Evolutionary conservation across 2,329 filamentous ascomycete genomes (phyloP).

Genomic region (Aureobasidium pullulans): DNA sequence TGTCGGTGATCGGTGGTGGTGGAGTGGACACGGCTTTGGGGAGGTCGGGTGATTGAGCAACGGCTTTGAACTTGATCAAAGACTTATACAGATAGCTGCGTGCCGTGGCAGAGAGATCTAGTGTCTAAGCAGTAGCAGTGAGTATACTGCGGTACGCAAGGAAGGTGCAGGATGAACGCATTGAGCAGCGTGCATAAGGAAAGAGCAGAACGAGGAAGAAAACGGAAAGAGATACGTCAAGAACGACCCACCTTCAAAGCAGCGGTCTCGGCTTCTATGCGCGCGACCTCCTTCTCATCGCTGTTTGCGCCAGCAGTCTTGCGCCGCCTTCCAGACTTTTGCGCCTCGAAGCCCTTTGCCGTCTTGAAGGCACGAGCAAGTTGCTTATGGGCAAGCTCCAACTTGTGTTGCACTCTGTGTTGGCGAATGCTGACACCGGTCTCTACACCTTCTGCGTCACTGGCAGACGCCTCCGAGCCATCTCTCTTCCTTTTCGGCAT

Average conservation of each 20-base stretch:
- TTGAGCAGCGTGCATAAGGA: neutral
- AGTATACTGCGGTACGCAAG: neutral
- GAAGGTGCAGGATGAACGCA: neutral
- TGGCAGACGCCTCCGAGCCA: conserved; percentile 14
- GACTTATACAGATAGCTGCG: conserved; percentile 51
- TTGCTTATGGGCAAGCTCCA: conserved; percentile 49
- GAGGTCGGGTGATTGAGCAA: conserved; percentile 45
- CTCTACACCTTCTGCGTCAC: conserved; percentile 18
- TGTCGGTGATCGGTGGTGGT: conserved; percentile 33
- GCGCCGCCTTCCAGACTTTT: conserved; percentile 59
- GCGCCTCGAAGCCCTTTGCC: conserved; percentile 69
- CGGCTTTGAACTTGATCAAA: conserved; percentile 49
- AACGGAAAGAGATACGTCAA: neutral
- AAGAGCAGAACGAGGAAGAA: conserved; percentile 3
- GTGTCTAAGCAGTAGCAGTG: conserved; percentile 27
- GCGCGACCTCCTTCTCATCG: conserved; percentile 42
- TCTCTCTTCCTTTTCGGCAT: conserved; percentile 29
- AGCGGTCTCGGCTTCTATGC: conserved; percentile 57
- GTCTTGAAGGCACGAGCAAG: conserved; percentile 62
- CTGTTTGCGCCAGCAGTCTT: conserved; percentile 45
- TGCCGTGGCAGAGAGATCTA: conserved; percentile 45
- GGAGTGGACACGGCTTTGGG: conserved; percentile 33
- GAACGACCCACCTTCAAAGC: conserved; percentile 45
- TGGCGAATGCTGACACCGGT: conserved; percentile 18
- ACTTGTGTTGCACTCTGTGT: conserved; percentile 46